Evolutionary conservation across 495 filamentous ascomycete species (phyloP).

Genomic region (Daldinia caldariorum): DNA sequence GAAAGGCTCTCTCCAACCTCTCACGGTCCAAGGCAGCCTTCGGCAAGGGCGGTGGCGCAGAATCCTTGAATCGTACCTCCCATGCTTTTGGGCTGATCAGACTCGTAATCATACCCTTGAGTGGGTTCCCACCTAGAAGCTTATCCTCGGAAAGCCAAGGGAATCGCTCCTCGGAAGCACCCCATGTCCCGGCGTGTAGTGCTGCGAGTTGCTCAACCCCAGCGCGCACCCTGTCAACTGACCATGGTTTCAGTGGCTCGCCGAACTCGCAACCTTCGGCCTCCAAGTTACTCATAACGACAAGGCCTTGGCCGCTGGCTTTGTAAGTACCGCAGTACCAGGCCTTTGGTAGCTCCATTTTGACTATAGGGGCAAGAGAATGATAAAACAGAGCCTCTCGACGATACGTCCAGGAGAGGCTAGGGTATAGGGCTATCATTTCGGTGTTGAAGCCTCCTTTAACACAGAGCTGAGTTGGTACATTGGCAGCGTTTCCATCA

Average conservation of each 20-base stretch:
- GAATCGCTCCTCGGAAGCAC: constrained; percentile 14
- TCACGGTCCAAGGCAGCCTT: constrained; percentile 13
- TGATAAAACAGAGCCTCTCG: constrained; percentile 25
- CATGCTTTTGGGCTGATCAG: constrained; percentile 8
- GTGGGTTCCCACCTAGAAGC: constrained; percentile 15
- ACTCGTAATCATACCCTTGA: constrained; percentile 17
- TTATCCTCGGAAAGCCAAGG: constrained; percentile 24
- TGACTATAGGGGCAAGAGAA: constrained; percentile 9
- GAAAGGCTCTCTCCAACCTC: constrained; percentile 19
- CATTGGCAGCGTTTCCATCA: neutral
- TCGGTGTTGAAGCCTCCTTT: constrained; percentile 26
- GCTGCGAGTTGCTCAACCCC: constrained; percentile 23
- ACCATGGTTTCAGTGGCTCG: constrained; percentile 20
- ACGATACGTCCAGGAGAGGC: constrained; percentile 19
- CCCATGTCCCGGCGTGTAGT: constrained; percentile 23
- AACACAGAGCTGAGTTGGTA: constrained; percentile 11
- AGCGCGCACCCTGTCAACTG: constrained; percentile 20
- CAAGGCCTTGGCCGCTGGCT: constrained; percentile 11
- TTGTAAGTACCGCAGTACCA: constrained; percentile 22
- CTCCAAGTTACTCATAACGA: constrained; percentile 12
- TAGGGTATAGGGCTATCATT: constrained; percentile 8
- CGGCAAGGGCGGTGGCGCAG: constrained; percentile 17
- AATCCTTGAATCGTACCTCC: constrained; percentile 11
- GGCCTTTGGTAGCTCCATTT: constrained; percentile 15
- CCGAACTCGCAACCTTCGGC: constrained; percentile 16